These are phyloP conservation scores for Pistacia vera DNA, from an alignment of 345 rosid genomes.

Conservation along the genomic window DNA sequence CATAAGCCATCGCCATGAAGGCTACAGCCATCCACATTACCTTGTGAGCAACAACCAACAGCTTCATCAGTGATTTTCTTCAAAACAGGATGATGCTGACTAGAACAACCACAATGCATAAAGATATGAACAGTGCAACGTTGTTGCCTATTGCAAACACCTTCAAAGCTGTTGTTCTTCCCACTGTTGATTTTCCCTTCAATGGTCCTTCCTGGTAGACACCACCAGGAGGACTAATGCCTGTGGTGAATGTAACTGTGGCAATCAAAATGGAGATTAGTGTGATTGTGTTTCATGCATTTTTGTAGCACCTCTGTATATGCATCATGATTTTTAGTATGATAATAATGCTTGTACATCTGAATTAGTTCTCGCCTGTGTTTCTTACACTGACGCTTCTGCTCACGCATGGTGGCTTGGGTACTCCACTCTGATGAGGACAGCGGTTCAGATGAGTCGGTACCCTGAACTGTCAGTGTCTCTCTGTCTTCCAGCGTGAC, in stretches of 20 bases:
- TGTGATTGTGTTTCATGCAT: slow-evolving; percentile 31
- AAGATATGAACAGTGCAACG: slow-evolving; percentile 41
- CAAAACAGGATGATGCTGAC: slow-evolving; percentile 30
- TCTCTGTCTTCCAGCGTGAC: no score
- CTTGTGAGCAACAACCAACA: no score
- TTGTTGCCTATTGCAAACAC: slow-evolving; percentile 35
- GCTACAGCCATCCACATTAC: no score
- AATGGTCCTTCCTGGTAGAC: slow-evolving; percentile 19
- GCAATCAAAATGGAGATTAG: background rate
- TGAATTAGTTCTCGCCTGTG: slow-evolving; percentile 5
- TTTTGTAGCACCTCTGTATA: slow-evolving; percentile 16
- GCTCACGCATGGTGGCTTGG: background rate
- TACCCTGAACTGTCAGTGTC: background rate
- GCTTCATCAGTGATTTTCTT: slow-evolving; percentile 10
- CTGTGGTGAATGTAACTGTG: slow-evolving; percentile 26
- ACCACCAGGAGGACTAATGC: slow-evolving; percentile 29
- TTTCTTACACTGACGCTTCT: background rate
- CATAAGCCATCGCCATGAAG: slow-evolving; percentile 32
- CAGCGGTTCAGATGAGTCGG: background rate
- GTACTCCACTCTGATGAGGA: background rate
- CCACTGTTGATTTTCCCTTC: slow-evolving; percentile 25
- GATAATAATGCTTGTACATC: background rate
- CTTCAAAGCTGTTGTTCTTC: slow-evolving; percentile 30
- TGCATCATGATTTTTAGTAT: slow-evolving; percentile 12
- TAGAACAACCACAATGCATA: slow-evolving; percentile 33